Base-by-base conservation (phyloP, 768 basidiomycete species). In the Collybiopsis confluens region DNA sequence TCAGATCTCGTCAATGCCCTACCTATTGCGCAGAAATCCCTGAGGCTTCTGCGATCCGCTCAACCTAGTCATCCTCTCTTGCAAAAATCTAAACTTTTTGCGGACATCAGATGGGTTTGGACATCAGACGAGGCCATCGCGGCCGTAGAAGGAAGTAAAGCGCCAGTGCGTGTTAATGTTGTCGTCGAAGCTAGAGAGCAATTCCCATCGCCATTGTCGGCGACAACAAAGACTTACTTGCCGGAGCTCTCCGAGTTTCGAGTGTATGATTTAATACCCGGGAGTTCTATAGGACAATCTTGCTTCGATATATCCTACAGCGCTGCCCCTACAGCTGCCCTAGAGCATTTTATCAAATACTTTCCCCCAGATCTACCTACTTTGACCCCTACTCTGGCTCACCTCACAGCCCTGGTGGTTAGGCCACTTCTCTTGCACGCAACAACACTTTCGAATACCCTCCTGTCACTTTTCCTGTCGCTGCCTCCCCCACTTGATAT, bases 251-350 rank as follows among this genome's bases (percentile, higher is more conserved):
- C 65, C 6, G 69, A 69, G 3, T 83, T 91, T 63, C 64, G 61
- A 10, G 54, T 83, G 4, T 92, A 86, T 56, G 85, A 89, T 59
- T 68, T 85, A 35, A 85, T 86, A 56, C 90, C 90, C 20, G 85
- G 83, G 1, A 42, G 69, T 2, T 67, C 66, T 50, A 40, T 65
- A 11, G 61, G 60, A 2, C 59, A 59, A 16, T 61, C 67, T 2
- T 59, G 69, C 9, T 59, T 68, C 24, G 58, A 62, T 37, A 51
- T 54, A 28, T 62, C 61, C 38, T 57, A 58, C 24, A 61, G 62
- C 1, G 63, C 66, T 35, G 59, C 60, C n/a, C 65, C 71, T 13
- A 56, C 59, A 13, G 37, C 61, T 5, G 46, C 64, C 20, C 68
- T 88, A 9, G 65, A 69, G 27, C 57, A 61, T 3, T 86, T 91